phyloP scores from a whole-genome alignment of 2,329 filamentous ascomycete genomes.

The Nectriaceae sp. region DNA sequence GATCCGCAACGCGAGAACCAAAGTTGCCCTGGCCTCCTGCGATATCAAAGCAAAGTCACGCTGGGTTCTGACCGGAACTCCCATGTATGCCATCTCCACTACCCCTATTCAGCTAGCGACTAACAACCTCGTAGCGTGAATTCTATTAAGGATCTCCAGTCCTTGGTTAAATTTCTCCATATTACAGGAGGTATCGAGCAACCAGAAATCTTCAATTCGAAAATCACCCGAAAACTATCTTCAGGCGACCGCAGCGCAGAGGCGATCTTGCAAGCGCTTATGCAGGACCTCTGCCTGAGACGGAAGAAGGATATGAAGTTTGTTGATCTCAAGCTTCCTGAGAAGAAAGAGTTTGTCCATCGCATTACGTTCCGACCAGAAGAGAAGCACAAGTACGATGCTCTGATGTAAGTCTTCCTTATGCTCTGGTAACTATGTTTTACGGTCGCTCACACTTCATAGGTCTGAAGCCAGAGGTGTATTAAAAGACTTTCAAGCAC shows the following conservation, averaged over 20 bases:
- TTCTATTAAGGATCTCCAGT: slow-evolving; percentile 78
- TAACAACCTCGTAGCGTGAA: slow-evolving; percentile 61
- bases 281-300: slow-evolving; percentile 78
- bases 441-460: slow-evolving; percentile 3
- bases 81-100: slow-evolving; percentile 58
- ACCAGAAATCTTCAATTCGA: slow-evolving; percentile 69
- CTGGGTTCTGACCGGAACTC: slow-evolving; percentile 81
- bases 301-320: slow-evolving; percentile 88
- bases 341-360: slow-evolving; percentile 77
- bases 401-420: slow-evolving; percentile 58
- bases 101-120: background rate
- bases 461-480: slow-evolving; percentile 74
- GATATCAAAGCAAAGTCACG: slow-evolving; percentile 68
- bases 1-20: slow-evolving; percentile 77
- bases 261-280: slow-evolving; percentile 70
- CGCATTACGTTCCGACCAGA: slow-evolving; percentile 71
- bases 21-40: slow-evolving; percentile 68
- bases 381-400: slow-evolving; percentile 77
- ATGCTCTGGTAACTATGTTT: background rate
- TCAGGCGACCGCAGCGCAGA: slow-evolving; percentile 58
- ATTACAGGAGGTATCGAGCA: slow-evolving; percentile 76
- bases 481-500: slow-evolving; percentile 59
- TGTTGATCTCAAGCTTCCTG: slow-evolving; percentile 76
- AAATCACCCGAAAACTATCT: slow-evolving; percentile 63
- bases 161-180: slow-evolving; percentile 74